phyloP scores from a whole-genome alignment of 176 grass and related monocot genomes.

The sorghum (Sorghum bicolor) region Sorghum_bicolor_NCBIv3 NC_012879.2:59230001-59230500 shows the following conservation, averaged over 20 bases:
- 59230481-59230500: not conserved
- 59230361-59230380: constrained; percentile 51
- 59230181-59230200: not conserved
- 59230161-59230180: constrained; percentile 24
- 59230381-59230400: not conserved
- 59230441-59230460: not conserved
- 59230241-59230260: constrained; percentile 62
- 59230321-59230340: constrained; percentile 73
- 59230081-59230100: constrained; percentile 21
- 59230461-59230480: not conserved
- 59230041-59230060: not conserved
- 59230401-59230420: not conserved
- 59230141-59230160: not conserved
- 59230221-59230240: constrained; percentile 41
- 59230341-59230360: constrained; percentile 65
- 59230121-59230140: constrained; percentile 22
- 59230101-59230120: constrained; percentile 17
- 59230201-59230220: constrained; percentile 27
- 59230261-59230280: constrained; percentile 64
- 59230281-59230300: constrained; percentile 53
- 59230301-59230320: constrained; percentile 57
- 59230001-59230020: too few species aligned
- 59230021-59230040: not conserved
- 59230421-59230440: not conserved
- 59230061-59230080: too few species aligned